Evolutionary conservation across 495 filamentous ascomycete genomes (phyloP).

Genomic region (Platismatia glauca): DNA sequence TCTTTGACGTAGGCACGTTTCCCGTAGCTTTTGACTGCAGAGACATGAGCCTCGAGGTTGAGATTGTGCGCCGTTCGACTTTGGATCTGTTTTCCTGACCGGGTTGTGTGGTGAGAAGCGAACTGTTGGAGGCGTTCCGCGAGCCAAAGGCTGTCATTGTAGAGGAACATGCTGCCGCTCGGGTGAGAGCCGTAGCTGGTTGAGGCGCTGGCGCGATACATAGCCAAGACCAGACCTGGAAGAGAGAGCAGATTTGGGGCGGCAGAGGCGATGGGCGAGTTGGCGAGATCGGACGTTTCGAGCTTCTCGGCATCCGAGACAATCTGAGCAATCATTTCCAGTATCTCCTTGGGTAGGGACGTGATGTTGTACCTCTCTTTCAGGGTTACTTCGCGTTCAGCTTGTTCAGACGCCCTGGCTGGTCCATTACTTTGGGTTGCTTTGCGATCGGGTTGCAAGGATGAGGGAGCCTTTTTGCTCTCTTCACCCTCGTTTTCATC

Average conservation of each 20-base stretch:
- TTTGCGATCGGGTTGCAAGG: slow-evolving; percentile 11
- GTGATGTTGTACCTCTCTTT: slow-evolving; percentile 84
- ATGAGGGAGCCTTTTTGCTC: slow-evolving; percentile 14
- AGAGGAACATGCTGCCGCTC: slow-evolving; percentile 81
- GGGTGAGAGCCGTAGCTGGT: slow-evolving; percentile 61
- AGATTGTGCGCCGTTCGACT: slow-evolving; percentile 37
- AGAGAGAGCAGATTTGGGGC: slow-evolving; percentile 68
- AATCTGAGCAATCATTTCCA: slow-evolving; percentile 60
- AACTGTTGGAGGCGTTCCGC: slow-evolving; percentile 61
- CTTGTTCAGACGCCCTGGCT: slow-evolving; percentile 12
- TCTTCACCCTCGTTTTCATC: slow-evolving; percentile 45
- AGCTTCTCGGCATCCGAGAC: slow-evolving; percentile 62
- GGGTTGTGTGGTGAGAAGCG: slow-evolving; percentile 18
- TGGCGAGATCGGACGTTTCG: slow-evolving; percentile 30
- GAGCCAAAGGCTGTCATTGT: slow-evolving; percentile 82
- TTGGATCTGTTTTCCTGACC: slow-evolving; percentile 4
- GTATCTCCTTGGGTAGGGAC: slow-evolving; percentile 66
- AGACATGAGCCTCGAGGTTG: slow-evolving; percentile 60
- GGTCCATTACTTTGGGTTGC: slow-evolving; percentile 18
- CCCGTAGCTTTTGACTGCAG: slow-evolving; percentile 65
- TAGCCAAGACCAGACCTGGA: slow-evolving; percentile 74
- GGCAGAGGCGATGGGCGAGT: slow-evolving; percentile 57
- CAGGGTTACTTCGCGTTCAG: slow-evolving; percentile 55
- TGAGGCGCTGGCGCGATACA: slow-evolving; percentile 82
- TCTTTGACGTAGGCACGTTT: slow-evolving; percentile 79